phyloP scores from a whole-genome alignment of 176 grass and related monocot genomes.

The Zoysia japonica region DNA sequence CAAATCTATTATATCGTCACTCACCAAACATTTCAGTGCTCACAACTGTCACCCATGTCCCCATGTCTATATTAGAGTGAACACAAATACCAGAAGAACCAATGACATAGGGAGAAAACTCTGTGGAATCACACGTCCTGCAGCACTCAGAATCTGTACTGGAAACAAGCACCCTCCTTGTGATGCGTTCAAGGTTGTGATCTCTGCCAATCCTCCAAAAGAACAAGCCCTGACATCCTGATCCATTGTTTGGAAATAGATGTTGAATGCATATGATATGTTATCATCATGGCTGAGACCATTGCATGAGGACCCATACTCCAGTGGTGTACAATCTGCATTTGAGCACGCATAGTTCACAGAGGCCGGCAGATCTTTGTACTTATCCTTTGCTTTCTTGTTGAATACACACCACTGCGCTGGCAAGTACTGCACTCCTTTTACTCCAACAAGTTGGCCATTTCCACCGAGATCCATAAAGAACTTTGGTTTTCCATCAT shows the following conservation, averaged over 20 bases:
- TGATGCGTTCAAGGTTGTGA: constrained; percentile 41
- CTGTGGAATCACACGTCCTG: constrained; percentile 26
- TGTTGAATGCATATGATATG: constrained; percentile 69
- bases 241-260: constrained; percentile 67
- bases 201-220: constrained; percentile 60
- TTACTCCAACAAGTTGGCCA: constrained; percentile 50
- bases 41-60: not conserved
- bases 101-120: constrained; percentile 38
- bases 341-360: constrained; percentile 67
- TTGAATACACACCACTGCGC: constrained; percentile 77
- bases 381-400: constrained; percentile 56
- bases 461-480: constrained; percentile 67
- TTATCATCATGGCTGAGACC: constrained; percentile 59
- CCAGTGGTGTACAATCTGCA: constrained; percentile 73
- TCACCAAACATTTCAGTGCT: constrained; percentile 38
- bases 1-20: constrained; percentile 37
- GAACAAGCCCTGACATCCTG: constrained; percentile 63
- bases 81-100: constrained; percentile 41
- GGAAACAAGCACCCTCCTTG: constrained; percentile 58
- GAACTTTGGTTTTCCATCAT: constrained; percentile 78
- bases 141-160: constrained; percentile 56
- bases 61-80: constrained; percentile 34
- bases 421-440: constrained; percentile 66
- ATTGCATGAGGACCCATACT: constrained; percentile 65
- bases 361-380: constrained; percentile 48